These are phyloP conservation scores for Geoglossum glabrum DNA, from an alignment of 495 filamentous ascomycete species.

Conservation along the genomic window DNA sequence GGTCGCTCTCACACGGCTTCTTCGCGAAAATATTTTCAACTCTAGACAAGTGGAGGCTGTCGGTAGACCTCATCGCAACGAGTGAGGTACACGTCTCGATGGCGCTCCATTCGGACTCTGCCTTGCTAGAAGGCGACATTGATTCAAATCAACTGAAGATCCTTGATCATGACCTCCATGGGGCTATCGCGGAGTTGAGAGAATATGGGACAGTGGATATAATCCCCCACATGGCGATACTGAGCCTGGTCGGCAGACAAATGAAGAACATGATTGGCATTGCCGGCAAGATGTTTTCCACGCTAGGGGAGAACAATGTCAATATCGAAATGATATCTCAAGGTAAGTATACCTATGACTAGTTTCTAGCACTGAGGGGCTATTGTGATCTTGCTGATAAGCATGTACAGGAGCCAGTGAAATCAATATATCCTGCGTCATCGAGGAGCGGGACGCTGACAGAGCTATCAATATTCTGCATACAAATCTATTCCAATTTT, in stretches of 20 bases:
- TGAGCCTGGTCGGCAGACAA: constrained; percentile 77
- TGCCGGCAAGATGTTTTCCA: constrained; percentile 73
- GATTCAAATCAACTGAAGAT: constrained; percentile 39
- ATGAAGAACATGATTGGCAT: constrained; percentile 92
- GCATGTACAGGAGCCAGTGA: constrained; percentile 60
- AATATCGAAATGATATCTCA: constrained; percentile 98
- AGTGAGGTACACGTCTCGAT: constrained; percentile 91
- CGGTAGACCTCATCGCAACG: constrained; percentile 83
- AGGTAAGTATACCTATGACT: constrained; percentile 31
- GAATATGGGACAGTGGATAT: constrained; percentile 73
- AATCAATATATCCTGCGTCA: constrained; percentile 97
- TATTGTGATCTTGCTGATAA: not conserved
- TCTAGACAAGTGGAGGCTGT: constrained; percentile 56
- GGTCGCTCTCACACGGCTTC: constrained; percentile 74
- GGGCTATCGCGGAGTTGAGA: constrained; percentile 46
- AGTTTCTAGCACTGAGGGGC: not conserved
- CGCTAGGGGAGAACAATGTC: constrained; percentile 66
- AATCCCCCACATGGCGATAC: constrained; percentile 70
- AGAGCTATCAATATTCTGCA: constrained; percentile 89
- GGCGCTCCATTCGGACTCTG: constrained; percentile 57
- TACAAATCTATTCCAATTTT: constrained; percentile 55
- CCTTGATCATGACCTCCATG: constrained; percentile 40
- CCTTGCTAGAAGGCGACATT: constrained; percentile 31
- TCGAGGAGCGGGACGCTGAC: constrained; percentile 73
- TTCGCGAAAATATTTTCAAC: constrained; percentile 78